Conservation (phyloP, 768 basidiomycete genomes). For the Mycena venus region DNA sequence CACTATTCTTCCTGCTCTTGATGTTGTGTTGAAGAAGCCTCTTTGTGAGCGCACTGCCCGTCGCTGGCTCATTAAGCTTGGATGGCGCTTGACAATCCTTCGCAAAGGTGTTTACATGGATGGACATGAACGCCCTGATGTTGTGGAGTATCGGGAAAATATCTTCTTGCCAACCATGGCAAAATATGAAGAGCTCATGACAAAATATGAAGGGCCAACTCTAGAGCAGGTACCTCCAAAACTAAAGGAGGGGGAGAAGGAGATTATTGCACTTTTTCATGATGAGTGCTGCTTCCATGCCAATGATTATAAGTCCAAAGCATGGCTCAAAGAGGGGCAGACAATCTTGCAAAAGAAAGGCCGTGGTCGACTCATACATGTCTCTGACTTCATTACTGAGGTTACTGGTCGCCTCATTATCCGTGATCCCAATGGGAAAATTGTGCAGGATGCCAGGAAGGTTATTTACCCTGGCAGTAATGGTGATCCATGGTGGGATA, state of each 20-base stretch:
- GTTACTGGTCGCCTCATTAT: background rate
- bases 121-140: too few relatives aligned
- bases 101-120: too few relatives aligned
- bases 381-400: background rate
- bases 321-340: background rate
- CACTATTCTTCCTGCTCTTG: background rate
- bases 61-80: background rate
- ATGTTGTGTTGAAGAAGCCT: background rate
- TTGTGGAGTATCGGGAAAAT: too few relatives aligned
- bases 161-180: too few relatives aligned
- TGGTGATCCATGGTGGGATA: too few relatives aligned
- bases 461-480: background rate
- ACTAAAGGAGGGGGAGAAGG: background rate
- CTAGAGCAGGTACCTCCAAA: too few relatives aligned
- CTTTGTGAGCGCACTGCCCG: background rate
- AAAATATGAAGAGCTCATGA: too few relatives aligned
- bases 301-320: background rate
- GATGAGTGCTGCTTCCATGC: background rate
- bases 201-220: too few relatives aligned
- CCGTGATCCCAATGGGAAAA: background rate
- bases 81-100: background rate
- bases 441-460: background rate
- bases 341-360: background rate
- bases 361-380: background rate
- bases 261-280: background rate